Percentiles rank a stretch among this genome's conserved stretches.
Evolutionary conservation across 2,329 filamentous ascomycete species (phyloP).

Genomic region (Exophiala alcalophila): DNA sequence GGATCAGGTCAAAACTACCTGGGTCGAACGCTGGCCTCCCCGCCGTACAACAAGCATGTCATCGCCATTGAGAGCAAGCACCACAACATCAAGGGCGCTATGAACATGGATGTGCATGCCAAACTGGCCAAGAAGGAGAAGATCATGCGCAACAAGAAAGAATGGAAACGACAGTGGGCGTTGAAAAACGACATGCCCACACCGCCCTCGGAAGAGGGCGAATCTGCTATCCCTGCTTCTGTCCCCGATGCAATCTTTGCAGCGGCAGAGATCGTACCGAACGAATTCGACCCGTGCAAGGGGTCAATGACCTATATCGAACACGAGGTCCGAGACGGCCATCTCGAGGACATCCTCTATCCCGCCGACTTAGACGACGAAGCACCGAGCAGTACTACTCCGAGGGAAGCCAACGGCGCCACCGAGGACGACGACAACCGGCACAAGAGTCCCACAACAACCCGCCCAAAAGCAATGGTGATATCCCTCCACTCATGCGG

Average conservation of each 20-base stretch:
- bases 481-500: conserved; percentile 96
- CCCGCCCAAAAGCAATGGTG: conserved; percentile 58
- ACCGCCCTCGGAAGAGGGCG: conserved; percentile 6
- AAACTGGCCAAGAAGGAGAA: conserved; percentile 70
- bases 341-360: conserved; percentile 38
- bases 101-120: conserved; percentile 77
- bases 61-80: conserved; percentile 87
- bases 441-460: background rate
- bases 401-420: too few relatives aligned
- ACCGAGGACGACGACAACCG: background rate
- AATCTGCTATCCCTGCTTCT: background rate
- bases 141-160: conserved; percentile 78
- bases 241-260: conserved; percentile 5
- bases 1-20: conserved; percentile 97
- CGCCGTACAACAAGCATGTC: conserved; percentile 81
- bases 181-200: conserved; percentile 7
- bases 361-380: conserved; percentile 24
- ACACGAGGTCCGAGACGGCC: conserved; percentile 44
- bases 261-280: conserved; percentile 1
- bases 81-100: conserved; percentile 82
- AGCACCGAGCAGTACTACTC: background rate
- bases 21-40: conserved; percentile 77
- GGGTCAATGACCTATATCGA: conserved; percentile 45
- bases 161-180: conserved; percentile 31
- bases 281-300: conserved; percentile 5